Conservation (phyloP, 2,329 filamentous ascomycete genomes). For the Phaeosphaeria sp. region DNA sequence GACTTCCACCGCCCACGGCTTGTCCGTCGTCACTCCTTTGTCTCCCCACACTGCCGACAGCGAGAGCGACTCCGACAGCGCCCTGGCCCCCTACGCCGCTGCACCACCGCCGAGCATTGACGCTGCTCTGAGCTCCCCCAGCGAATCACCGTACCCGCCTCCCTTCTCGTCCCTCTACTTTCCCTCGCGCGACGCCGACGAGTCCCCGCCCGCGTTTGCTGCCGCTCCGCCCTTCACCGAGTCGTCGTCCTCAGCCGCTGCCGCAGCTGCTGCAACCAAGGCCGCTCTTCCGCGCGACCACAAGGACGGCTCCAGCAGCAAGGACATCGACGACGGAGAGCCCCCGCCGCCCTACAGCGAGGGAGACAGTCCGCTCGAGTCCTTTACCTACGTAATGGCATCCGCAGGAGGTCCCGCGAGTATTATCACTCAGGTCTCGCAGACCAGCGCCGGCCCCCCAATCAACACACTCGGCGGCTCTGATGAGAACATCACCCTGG, state of each 20-base stretch:
- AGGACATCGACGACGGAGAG: slow-evolving; percentile 80
- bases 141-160: slow-evolving; percentile 64
- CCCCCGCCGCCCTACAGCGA: slow-evolving; percentile 96
- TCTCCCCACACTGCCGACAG: slow-evolving; percentile 32
- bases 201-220: slow-evolving; percentile 58
- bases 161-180: slow-evolving; percentile 71
- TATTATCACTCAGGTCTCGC: slow-evolving; percentile 99
- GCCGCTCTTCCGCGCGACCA: slow-evolving; percentile 81
- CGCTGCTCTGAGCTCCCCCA: slow-evolving; percentile 50
- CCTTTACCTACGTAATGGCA: slow-evolving; percentile 97
- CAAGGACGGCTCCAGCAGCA: slow-evolving; percentile 76
- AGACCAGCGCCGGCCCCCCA: slow-evolving; percentile 75
- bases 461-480: slow-evolving; percentile 87
- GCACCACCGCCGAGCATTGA: slow-evolving; percentile 46
- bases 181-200: slow-evolving; percentile 53
- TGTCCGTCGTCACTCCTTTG: slow-evolving; percentile 55
- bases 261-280: slow-evolving; percentile 75
- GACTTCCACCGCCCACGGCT: slow-evolving; percentile 50
- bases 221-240: slow-evolving; percentile 59
- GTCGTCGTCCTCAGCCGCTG: slow-evolving; percentile 53
- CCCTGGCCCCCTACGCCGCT: slow-evolving; percentile 36
- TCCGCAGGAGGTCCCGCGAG: slow-evolving; percentile 95
- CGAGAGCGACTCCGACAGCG: slow-evolving; percentile 33
- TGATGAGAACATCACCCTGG: slow-evolving; percentile 94
- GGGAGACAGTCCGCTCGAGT: slow-evolving; percentile 88